These are phyloP conservation scores for Exophiala lecanii-corni DNA, from an alignment of 2,329 filamentous ascomycete genomes.

Conservation along the genomic window DNA sequence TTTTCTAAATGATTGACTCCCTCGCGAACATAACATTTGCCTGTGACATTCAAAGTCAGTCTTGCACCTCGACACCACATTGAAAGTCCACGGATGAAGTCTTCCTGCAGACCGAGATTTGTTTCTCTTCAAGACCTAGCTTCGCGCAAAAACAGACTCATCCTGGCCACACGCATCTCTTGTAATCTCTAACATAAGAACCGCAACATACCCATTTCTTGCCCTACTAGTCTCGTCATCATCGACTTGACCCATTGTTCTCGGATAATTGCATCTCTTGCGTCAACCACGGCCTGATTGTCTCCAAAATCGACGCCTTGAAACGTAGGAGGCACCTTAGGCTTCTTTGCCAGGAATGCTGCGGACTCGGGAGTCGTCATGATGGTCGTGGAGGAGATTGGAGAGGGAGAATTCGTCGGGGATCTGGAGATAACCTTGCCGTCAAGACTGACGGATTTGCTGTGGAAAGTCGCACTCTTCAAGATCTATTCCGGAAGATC, in stretches of 20 bases:
- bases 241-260: constrained; percentile 67
- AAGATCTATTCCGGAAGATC: no score
- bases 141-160: no score
- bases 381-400: constrained; percentile 25
- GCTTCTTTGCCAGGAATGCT: constrained; percentile 61
- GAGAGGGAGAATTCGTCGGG: no score
- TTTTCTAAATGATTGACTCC: constrained; percentile 66
- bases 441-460: no score
- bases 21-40: constrained; percentile 60
- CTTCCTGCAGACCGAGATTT: no score
- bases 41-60: constrained; percentile 44
- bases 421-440: no score
- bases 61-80: not conserved
- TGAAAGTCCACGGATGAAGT: no score
- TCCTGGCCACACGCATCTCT: no score
- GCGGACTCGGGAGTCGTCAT: constrained; percentile 65
- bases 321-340: constrained; percentile 61
- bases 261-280: constrained; percentile 60
- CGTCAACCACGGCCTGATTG: constrained; percentile 58
- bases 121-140: constrained; percentile 1
- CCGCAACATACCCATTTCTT: constrained; percentile 59
- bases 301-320: constrained; percentile 64
- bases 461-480: no score
- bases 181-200: not conserved
- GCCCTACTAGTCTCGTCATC: constrained; percentile 62